Conservation (phyloP, 2,329 filamentous ascomycete genomes). For the Pezicula carpinea region DNA sequence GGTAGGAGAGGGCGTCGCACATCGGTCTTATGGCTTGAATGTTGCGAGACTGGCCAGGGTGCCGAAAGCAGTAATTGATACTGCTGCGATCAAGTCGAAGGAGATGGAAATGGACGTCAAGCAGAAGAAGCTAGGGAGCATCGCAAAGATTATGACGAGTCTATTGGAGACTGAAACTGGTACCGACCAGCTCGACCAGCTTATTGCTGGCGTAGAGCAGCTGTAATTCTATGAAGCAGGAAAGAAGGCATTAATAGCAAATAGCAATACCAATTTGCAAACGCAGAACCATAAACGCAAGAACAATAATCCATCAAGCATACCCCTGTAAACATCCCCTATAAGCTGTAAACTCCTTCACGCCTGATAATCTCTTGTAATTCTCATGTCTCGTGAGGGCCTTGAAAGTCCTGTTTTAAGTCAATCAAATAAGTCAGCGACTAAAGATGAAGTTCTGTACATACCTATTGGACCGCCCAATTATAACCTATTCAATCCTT, state of each 20-base stretch:
- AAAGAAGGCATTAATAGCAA: conserved; percentile 12
- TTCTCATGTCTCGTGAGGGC: too few relatives aligned
- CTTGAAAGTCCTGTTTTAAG: too few relatives aligned
- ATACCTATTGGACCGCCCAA: too few relatives aligned
- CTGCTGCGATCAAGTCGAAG: conserved; percentile 73
- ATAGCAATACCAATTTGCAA: conserved; percentile 9
- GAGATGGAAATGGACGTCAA: conserved; percentile 74
- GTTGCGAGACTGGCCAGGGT: conserved; percentile 83
- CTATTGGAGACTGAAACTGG: conserved; percentile 16
- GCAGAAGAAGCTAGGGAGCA: conserved; percentile 48
- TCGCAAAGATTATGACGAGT: conserved; percentile 23
- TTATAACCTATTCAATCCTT: too few relatives aligned
- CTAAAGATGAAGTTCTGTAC: too few relatives aligned
- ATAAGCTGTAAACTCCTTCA: too few relatives aligned
- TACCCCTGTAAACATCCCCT: too few relatives aligned
- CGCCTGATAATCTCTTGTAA: too few relatives aligned
- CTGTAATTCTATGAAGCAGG: conserved; percentile 34
- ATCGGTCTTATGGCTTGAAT: conserved; percentile 91
- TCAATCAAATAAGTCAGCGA: too few relatives aligned
- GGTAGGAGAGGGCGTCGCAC: conserved; percentile 83
- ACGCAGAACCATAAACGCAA: not conserved
- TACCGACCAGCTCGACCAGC: conserved; percentile 20
- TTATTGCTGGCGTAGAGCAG: conserved; percentile 47
- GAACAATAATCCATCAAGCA: conserved; percentile 1
- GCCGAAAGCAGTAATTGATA: conserved; percentile 69